Evolutionary conservation across 2,329 filamentous ascomycete genomes (phyloP).

Genomic region (Colletotrichum sp.): DNA sequence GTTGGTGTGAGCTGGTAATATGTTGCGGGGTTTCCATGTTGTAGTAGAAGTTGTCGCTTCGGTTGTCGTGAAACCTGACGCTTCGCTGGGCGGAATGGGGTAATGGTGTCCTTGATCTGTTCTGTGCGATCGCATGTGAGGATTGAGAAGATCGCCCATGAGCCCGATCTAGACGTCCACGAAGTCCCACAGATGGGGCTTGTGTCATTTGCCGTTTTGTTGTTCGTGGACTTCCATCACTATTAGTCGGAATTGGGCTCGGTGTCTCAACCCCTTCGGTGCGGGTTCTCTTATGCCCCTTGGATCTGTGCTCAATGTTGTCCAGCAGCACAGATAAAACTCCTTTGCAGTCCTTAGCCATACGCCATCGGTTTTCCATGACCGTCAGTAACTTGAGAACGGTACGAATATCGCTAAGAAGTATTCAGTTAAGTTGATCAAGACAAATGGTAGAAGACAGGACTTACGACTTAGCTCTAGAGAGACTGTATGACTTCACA

Average conservation of each 20-base stretch:
- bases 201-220: not conserved
- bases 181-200: not conserved
- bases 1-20: not conserved
- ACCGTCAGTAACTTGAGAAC: not conserved
- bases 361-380: constrained; percentile 2
- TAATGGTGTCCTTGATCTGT: not conserved
- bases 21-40: not conserved
- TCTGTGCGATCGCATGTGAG: not conserved
- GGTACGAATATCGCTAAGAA: not conserved
- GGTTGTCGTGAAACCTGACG: not conserved
- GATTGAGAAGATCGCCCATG: not conserved
- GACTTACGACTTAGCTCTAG: not conserved
- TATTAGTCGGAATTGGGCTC: not conserved
- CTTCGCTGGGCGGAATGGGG: not conserved
- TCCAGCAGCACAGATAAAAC: constrained; percentile 1
- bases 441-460: not conserved
- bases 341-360: constrained; percentile 14
- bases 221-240: not conserved
- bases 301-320: not conserved
- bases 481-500: not conserved
- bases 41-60: not conserved
- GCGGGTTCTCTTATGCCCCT: not conserved
- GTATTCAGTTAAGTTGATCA: not conserved
- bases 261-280: not conserved
- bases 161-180: not conserved